phyloP scores from a whole-genome alignment of 306 rosid species.

The Corylus avellana region DNA sequence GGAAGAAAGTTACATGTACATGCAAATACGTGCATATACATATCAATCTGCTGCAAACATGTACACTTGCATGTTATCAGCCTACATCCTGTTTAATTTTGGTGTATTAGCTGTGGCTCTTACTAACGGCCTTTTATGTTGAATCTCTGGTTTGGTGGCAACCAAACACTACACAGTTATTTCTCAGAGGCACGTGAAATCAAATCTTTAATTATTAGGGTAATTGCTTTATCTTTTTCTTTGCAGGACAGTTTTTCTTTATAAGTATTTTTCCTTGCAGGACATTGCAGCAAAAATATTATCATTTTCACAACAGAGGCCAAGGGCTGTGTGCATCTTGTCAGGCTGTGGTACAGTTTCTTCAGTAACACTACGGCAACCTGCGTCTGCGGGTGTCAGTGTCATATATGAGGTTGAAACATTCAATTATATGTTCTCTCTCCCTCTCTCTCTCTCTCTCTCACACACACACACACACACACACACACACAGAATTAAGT shows the following conservation, averaged over 20 bases:
- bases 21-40: background rate
- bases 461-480: background rate
- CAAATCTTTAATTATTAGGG: background rate
- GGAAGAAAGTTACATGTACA: slow-evolving; percentile 1
- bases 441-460: background rate
- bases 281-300: slow-evolving; percentile 81
- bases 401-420: slow-evolving; percentile 69
- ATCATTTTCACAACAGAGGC: slow-evolving; percentile 78
- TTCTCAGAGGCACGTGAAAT: background rate
- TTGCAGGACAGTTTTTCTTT: slow-evolving; percentile 22
- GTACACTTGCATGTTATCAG: background rate
- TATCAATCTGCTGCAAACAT: background rate
- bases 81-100: background rate
- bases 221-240: slow-evolving; percentile 21
- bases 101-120: background rate
- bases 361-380: slow-evolving; percentile 78
- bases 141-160: background rate
- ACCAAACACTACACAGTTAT: background rate
- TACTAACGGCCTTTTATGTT: background rate
- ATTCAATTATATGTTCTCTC: slow-evolving; percentile 4
- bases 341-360: slow-evolving; percentile 82
- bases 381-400: slow-evolving; percentile 79
- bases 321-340: slow-evolving; percentile 84
- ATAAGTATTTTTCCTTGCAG: slow-evolving; percentile 40
- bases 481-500: background rate